Evolutionary conservation across 129 eudicot genomes (phyloP).

Genomic region (Cynara cardunculus): DNA sequence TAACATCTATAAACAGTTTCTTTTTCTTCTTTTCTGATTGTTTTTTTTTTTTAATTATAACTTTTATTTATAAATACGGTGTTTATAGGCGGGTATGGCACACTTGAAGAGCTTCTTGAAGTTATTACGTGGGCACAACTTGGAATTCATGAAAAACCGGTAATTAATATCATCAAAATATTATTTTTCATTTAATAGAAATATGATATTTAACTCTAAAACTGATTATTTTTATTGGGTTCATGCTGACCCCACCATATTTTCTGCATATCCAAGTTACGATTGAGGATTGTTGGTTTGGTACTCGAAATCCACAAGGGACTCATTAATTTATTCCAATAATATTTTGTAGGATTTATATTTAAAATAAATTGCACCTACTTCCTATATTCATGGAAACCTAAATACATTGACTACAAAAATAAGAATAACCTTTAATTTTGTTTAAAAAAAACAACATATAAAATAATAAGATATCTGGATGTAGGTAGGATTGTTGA

Average conservation of each 20-base stretch:
- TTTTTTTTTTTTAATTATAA: not conserved
- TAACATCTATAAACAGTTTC: not conserved
- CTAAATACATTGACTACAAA: not conserved
- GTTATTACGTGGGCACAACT: slow-evolving; percentile 89
- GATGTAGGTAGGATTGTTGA: slow-evolving; percentile 69
- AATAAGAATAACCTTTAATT: not conserved
- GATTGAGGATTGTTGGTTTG: not conserved
- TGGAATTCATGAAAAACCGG: slow-evolving; percentile 84
- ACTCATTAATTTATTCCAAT: not conserved
- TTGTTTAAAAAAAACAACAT: too few species aligned
- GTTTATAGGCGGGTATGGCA: slow-evolving; percentile 72
- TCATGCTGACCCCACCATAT: not conserved
- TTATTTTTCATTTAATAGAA: not conserved
- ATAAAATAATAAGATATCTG: not conserved
- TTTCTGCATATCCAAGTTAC: not conserved
- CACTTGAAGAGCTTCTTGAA: slow-evolving; percentile 79
- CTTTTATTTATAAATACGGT: not conserved
- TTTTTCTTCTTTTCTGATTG: not conserved
- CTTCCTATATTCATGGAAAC: not conserved
- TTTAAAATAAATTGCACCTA: not conserved
- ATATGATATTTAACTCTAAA: not conserved
- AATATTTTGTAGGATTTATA: not conserved
- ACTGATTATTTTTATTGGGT: not conserved
- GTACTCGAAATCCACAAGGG: not conserved
- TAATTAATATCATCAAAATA: slow-evolving; percentile 4